Base-by-base conservation (phyloP, 2,329 filamentous ascomycete genomes). In the Colletotrichum sansevieriae region DNA sequence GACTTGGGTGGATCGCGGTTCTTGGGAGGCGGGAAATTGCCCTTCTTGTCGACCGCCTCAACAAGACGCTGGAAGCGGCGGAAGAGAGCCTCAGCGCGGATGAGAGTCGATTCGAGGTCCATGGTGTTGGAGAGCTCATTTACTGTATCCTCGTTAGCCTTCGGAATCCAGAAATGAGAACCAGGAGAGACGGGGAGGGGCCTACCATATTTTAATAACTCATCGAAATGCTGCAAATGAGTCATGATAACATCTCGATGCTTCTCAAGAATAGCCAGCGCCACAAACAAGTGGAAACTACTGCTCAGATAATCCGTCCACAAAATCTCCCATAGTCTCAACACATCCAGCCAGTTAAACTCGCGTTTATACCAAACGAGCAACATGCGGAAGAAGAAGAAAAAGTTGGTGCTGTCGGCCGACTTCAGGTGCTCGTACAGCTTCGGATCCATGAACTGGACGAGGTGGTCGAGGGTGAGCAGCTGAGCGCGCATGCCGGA, bases 341-440 rank as follows among this genome's bases (percentile, higher is more conserved):
- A 83, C 11, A 97, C 89, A 75, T 98, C 94, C 55, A 87, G 79
- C 93, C 95, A 99, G 73, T 90, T 87, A 75, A 99, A 99, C 80
- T 99, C 96, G 55, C 96, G 91, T 84, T 99, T 99, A 80, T 96
- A 99, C 96, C 96, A 99, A 10, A 99, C 96, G 1, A 99, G 85
- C 39, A 99, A 85, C 96, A 98, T 98, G 69, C 96, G 92, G 88
- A 98, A 99, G 84, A 99, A 98, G 84, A 99, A 99, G 82, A 99
- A 99, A 81, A 99, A 99, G 79, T 99, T 99, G 25, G 96, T 99
- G 75, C 92, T 97, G 75, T 99, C 97, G 20, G 95, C 93, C 15
- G 88, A 90, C 78, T 97, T 90, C 0, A 99, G 88, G 75, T 99
- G 96, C 2, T 92, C 85, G 80, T 98, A 98, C 8, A 99, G 89